These are phyloP conservation scores for Cercospora zeae-maydis DNA, from an alignment of 2,329 filamentous ascomycete species.

Conservation along the genomic window DNA sequence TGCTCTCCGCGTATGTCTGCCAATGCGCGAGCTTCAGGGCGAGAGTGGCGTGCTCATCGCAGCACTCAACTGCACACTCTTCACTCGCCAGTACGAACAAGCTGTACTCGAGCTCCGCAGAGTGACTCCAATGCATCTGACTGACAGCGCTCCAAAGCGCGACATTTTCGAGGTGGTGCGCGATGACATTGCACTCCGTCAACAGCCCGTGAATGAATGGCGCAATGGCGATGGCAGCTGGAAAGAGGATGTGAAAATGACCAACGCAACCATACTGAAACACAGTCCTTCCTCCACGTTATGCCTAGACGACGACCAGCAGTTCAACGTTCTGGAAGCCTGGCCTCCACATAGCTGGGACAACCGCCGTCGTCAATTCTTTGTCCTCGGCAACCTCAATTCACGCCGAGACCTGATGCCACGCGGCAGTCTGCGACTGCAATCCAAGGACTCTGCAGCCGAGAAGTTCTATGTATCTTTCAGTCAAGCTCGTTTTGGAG, in stretches of 20 bases:
- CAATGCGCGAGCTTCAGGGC: background rate
- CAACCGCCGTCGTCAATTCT: background rate
- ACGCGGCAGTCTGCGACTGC: background rate
- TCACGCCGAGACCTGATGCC: background rate
- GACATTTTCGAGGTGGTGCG: slow-evolving; percentile 5
- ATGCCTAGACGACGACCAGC: background rate
- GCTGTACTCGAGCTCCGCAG: background rate
- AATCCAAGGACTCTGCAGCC: background rate
- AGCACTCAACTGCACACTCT: background rate
- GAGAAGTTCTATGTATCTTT: background rate
- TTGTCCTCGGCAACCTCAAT: background rate
- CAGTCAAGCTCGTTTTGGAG: slow-evolving; percentile 2
- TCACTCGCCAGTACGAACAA: background rate
- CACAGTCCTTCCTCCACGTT: background rate
- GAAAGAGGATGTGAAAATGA: background rate
- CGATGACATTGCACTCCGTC: background rate
- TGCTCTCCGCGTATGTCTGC: background rate
- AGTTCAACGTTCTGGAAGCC: background rate
- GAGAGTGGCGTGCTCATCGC: background rate
- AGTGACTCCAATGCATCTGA: background rate
- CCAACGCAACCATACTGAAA: slow-evolving; percentile 1
- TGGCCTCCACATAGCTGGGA: background rate
- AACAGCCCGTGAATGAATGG: background rate
- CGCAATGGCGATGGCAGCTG: background rate
- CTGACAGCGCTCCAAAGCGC: background rate